Evolutionary conservation across 2,329 filamentous ascomycete species (phyloP).

Genomic region (Diplodia mutila): DNA sequence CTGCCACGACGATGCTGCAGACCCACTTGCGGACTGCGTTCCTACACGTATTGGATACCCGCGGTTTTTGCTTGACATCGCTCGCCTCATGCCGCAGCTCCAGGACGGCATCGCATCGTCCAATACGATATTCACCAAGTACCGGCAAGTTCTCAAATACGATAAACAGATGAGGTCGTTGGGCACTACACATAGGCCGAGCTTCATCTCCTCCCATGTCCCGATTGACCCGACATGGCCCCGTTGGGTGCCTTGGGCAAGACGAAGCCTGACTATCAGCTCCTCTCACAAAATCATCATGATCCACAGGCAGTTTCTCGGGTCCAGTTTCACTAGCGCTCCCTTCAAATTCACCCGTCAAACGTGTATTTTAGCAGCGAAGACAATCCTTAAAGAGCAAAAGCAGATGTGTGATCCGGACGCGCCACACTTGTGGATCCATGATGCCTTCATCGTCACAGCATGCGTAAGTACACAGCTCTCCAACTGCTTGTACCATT

Average conservation of each 20-base stretch:
- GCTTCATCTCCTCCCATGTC: constrained; percentile 40
- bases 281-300: constrained; percentile 52
- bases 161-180: constrained; percentile 45
- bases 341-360: constrained; percentile 49
- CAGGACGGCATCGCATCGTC: constrained; percentile 44
- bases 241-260: constrained; percentile 46
- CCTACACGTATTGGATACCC: constrained; percentile 37
- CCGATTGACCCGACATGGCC: constrained; percentile 46
- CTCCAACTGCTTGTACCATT: neutral
- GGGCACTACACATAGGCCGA: constrained; percentile 40
- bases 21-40: constrained; percentile 28
- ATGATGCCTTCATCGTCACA: constrained; percentile 48
- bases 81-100: constrained; percentile 42
- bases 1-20: constrained; percentile 44
- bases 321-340: constrained; percentile 47
- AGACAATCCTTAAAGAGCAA: constrained; percentile 47
- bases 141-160: constrained; percentile 46
- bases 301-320: constrained; percentile 50
- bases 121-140: constrained; percentile 44
- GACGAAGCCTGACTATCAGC: constrained; percentile 45
- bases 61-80: constrained; percentile 39
- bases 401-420: constrained; percentile 39
- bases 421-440: constrained; percentile 50
- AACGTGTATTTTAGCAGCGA: constrained; percentile 47
- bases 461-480: constrained; percentile 29